Percentiles rank a stretch among this genome's conserved stretches.
phyloP scores from a whole-genome alignment of 139 green algal genomes.

The Chlamydomonas sp. region DNA sequence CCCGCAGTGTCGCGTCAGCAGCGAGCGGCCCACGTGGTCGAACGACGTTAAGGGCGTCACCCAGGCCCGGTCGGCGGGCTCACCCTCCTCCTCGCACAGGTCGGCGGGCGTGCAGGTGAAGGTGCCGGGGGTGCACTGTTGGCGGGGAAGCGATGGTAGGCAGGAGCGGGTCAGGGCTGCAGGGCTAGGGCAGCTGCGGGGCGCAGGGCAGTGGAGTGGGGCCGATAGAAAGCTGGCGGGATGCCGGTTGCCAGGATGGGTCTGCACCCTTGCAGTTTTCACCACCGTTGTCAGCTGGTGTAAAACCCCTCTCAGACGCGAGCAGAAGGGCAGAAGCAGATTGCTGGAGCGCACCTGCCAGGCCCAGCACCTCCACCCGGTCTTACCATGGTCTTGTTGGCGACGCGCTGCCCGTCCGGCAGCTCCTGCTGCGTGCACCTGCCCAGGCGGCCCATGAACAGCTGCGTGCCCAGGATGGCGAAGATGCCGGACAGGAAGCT shows the following conservation, averaged over 20 bases:
- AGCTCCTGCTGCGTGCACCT: slow-evolving; percentile 38
- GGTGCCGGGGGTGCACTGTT: not conserved
- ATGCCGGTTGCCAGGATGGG: too few relatives aligned
- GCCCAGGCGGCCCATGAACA: slow-evolving; percentile 53
- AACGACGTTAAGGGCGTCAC: slow-evolving; percentile 62
- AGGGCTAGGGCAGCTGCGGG: not conserved
- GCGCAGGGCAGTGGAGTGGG: not conserved
- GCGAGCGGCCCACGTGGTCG: slow-evolving; percentile 58
- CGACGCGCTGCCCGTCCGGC: not conserved
- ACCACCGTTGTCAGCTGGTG: too few relatives aligned
- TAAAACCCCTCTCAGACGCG: too few relatives aligned
- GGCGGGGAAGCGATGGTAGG: not conserved
- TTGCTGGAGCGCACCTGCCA: too few relatives aligned
- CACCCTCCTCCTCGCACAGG: not conserved
- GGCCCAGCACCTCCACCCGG: too few relatives aligned
- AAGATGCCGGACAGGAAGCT: slow-evolving; percentile 58
- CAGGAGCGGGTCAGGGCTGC: not conserved
- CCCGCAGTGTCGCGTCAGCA: slow-evolving; percentile 49
- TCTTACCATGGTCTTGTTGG: not conserved
- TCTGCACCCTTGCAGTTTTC: too few relatives aligned
- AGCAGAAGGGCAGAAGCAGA: too few relatives aligned
- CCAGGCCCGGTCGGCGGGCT: slow-evolving; percentile 12
- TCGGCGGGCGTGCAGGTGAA: slow-evolving; percentile 8
- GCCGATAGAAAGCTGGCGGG: too few relatives aligned
- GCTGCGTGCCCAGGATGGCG: slow-evolving; percentile 62